phyloP scores from a whole-genome alignment of 257 asterid genomes.

The Ajuga chamaepitys region DNA sequence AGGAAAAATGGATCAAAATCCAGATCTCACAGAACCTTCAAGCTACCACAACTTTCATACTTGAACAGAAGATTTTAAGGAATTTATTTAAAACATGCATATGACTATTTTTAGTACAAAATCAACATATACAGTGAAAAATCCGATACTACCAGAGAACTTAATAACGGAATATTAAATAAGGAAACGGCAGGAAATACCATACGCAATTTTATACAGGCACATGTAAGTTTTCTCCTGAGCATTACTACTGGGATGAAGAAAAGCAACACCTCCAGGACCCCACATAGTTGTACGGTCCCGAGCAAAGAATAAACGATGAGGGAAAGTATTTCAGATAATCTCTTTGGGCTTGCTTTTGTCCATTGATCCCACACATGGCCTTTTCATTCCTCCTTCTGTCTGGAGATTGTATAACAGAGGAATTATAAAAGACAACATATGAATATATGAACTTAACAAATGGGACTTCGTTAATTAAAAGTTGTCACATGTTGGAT shows the following conservation, averaged over 20 bases:
- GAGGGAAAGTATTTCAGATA: slow-evolving; percentile 65
- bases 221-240: slow-evolving; percentile 61
- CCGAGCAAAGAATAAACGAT: slow-evolving; percentile 78
- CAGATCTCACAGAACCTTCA: background rate
- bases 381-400: slow-evolving; percentile 73
- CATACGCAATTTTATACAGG: slow-evolving; percentile 88
- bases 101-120: too few relatives aligned
- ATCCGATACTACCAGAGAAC: too few relatives aligned
- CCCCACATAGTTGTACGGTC: slow-evolving; percentile 81
- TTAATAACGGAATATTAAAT: background rate
- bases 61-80: background rate
- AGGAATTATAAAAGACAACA: background rate
- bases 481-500: too few relatives aligned
- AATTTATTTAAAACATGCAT: background rate
- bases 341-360: slow-evolving; percentile 58
- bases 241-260: slow-evolving; percentile 55
- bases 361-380: slow-evolving; percentile 72
- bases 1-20: background rate
- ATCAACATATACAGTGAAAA: background rate
- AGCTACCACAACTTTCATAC: background rate
- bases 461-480: background rate
- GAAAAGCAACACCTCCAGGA: slow-evolving; percentile 95
- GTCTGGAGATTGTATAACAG: slow-evolving; percentile 39
- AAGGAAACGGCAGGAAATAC: slow-evolving; percentile 2
- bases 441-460: background rate